These are phyloP conservation scores for Sechiopsis laciniata DNA, from an alignment of 306 rosid species.

Conservation along the genomic window DNA sequence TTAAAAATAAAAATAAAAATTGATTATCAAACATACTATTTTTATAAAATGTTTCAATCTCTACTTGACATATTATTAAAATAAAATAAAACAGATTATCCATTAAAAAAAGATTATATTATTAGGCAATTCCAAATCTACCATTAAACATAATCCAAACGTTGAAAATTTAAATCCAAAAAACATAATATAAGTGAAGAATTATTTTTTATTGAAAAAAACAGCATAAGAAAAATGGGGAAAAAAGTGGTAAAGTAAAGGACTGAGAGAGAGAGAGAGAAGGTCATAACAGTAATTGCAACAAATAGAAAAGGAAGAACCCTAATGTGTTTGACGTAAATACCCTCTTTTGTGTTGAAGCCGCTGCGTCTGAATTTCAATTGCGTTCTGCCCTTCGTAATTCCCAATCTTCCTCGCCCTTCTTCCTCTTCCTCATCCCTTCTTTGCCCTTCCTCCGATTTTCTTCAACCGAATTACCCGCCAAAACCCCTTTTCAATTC, in stretches of 20 bases:
- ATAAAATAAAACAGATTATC: too few species aligned
- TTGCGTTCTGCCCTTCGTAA: conserved; percentile 51
- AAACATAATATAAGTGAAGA: too few species aligned
- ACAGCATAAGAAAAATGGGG: too few species aligned
- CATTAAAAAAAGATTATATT: too few species aligned
- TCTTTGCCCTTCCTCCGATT: conserved; percentile 56
- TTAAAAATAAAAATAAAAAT: too few species aligned
- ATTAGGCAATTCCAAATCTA: too few species aligned
- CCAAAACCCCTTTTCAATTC: conserved; percentile 43
- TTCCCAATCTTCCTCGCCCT: conserved; percentile 39
- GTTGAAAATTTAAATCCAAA: too few species aligned
- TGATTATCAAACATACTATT: too few species aligned
- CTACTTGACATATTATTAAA: too few species aligned
- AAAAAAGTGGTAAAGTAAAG: background rate
- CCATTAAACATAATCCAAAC: too few species aligned
- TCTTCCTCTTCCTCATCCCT: conserved; percentile 44
- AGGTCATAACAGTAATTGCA: conserved; percentile 64
- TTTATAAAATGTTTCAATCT: too few species aligned
- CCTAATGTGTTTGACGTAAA: conserved; percentile 61
- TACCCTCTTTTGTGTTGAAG: conserved; percentile 55
- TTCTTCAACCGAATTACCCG: conserved; percentile 63
- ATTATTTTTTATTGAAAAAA: too few species aligned
- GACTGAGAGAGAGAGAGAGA: conserved; percentile 11
- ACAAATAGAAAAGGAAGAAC: conserved; percentile 14
- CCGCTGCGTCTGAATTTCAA: conserved; percentile 55